phyloP scores from a whole-genome alignment of 306 rosid species.

The Inga laurina region DNA sequence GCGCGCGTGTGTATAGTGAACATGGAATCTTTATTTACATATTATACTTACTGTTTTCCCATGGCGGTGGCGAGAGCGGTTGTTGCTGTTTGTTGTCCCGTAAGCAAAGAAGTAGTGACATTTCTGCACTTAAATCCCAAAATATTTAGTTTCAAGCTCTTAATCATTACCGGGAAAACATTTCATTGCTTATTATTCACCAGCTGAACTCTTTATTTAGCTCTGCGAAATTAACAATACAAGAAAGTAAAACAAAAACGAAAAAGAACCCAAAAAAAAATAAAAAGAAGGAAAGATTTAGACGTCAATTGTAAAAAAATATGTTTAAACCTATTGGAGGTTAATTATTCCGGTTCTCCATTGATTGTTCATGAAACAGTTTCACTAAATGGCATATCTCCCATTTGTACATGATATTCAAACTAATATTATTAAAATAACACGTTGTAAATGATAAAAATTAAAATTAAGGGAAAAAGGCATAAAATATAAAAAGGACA shows the following conservation, averaged over 20 bases:
- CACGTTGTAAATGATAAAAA: too few species aligned
- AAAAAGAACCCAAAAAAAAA: too few species aligned
- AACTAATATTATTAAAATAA: too few species aligned
- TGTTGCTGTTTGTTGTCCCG: slow-evolving; percentile 48
- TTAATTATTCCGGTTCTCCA: too few species aligned
- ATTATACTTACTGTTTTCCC: slow-evolving; percentile 57
- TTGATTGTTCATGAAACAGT: not conserved
- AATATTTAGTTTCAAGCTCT: not conserved
- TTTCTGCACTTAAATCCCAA: slow-evolving; percentile 40
- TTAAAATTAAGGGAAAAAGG: too few species aligned
- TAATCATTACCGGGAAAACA: not conserved
- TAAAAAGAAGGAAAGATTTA: too few species aligned
- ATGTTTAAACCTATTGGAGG: not conserved
- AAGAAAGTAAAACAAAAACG: not conserved
- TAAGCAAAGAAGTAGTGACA: slow-evolving; percentile 45
- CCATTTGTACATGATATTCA: too few species aligned
- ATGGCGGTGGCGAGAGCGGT: slow-evolving; percentile 30
- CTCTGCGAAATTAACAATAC: not conserved
- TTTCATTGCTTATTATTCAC: too few species aligned
- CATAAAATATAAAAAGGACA: too few species aligned
- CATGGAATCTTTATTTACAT: not conserved
- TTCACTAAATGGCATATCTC: not conserved
- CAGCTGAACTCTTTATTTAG: too few species aligned
- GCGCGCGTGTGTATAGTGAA: too few species aligned
- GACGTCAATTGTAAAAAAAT: not conserved